Base-by-base conservation (phyloP, 2,329 filamentous ascomycete genomes). In the Pseudogymnoascus sp. region DNA sequence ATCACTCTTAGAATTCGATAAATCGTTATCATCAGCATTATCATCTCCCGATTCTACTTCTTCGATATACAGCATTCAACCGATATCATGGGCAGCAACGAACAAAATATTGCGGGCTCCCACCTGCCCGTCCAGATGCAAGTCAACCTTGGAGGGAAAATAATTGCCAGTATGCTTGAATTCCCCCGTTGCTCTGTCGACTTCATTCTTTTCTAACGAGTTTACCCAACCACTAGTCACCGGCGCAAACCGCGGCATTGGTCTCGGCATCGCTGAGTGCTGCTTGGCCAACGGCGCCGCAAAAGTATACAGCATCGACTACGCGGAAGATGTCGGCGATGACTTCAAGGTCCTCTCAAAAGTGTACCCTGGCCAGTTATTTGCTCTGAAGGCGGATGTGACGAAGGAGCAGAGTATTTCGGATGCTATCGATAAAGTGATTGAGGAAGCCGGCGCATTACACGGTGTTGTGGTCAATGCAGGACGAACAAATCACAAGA, bases 401-500 rank as follows among this genome's bases (percentile, higher is more conserved):
- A 81, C 79, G 0, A 74, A 78, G 26, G 78, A 82, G 68, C 72
- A 71, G 1, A 78, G 71, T n/a, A 76, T 80, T 44, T 74, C 75
- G 2, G 71, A 72, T 2, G 79, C 78, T 1, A 71, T 82, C 0
- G 78, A 81, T 63, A 70, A 73, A 61, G 78, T 82, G 8, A 67
- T 82, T 2, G 68, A 68, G 9, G 74, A 80, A 61, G 73, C 73
- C 0, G 79, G 79, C 4, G 76, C 72, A 3, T 66, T 82, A 7
- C 77, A 82, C 63, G 80, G 80, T 11, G 79, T 83, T 73, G 78
- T 82, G 2, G 77, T 75, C 23, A 82, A 83, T 64, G 80, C 80
- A 0, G 80, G 80, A 13, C 71, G 77, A 13, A 83, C 80, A 11
- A 80, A 82, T 67, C 80, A 82, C 66, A 81, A 82, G 68, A 70